phyloP scores from a whole-genome alignment of 2,329 filamentous ascomycete genomes.

The Neoascochyta sp. region DNA sequence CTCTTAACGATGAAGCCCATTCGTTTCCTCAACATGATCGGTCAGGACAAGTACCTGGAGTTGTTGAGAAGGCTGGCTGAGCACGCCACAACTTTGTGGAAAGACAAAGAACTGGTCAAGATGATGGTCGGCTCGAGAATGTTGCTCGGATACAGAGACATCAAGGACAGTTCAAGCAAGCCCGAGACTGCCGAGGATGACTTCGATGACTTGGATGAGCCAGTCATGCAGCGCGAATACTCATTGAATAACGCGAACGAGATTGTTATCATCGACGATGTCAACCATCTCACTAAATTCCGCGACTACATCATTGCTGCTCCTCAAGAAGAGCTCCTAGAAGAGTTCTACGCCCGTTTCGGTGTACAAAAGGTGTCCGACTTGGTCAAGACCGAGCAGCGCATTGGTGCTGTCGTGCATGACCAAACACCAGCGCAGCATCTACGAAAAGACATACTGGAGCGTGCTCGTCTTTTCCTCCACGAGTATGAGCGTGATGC shows the following conservation, averaged over 20 bases:
- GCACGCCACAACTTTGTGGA: slow-evolving; percentile 64
- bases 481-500: slow-evolving; percentile 72
- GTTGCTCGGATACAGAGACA: slow-evolving; percentile 77
- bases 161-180: slow-evolving; percentile 54
- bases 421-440: slow-evolving; percentile 67
- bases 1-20: slow-evolving; percentile 82
- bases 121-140: slow-evolving; percentile 73
- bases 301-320: slow-evolving; percentile 79
- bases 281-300: slow-evolving; percentile 71
- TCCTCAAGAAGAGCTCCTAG: slow-evolving; percentile 82
- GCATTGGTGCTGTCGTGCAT: slow-evolving; percentile 62
- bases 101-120: slow-evolving; percentile 72
- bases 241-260: slow-evolving; percentile 72
- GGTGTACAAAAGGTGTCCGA: slow-evolving; percentile 73
- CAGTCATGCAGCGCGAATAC: slow-evolving; percentile 62
- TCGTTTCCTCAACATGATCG: slow-evolving; percentile 73
- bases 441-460: slow-evolving; percentile 76
- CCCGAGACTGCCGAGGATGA: slow-evolving; percentile 38
- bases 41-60: slow-evolving; percentile 81
- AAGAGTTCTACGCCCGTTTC: slow-evolving; percentile 78
- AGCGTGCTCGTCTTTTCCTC: slow-evolving; percentile 84
- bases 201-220: slow-evolving; percentile 45
- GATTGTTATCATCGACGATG: slow-evolving; percentile 59
- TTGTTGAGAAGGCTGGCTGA: slow-evolving; percentile 79
- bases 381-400: slow-evolving; percentile 73